Evolutionary conservation across 2,329 filamentous ascomycete species (phyloP).

Genomic region (Ophiocordyceps camponoti-saundersi): DNA sequence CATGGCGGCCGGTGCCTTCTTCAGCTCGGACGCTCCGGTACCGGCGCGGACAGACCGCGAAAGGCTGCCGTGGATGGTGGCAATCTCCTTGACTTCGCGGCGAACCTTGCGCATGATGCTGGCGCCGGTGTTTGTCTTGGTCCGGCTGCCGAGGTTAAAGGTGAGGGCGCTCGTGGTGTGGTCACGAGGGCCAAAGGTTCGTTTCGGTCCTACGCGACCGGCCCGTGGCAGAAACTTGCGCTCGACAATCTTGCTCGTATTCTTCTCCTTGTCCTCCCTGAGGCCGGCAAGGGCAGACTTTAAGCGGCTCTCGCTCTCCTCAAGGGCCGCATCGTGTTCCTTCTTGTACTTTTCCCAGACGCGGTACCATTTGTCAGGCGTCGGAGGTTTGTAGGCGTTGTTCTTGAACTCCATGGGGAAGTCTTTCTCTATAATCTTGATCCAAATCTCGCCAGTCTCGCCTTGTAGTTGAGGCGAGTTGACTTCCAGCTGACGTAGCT

Average conservation of each 20-base stretch:
- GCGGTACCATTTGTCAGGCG: constrained; percentile 58
- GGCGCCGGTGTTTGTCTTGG: constrained; percentile 32
- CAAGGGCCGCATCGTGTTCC: constrained; percentile 38
- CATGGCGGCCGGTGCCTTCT: constrained; percentile 34
- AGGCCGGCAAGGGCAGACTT: constrained; percentile 39
- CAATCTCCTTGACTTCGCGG: constrained; percentile 37
- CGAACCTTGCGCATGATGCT: constrained; percentile 39
- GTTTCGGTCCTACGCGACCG: constrained; percentile 15
- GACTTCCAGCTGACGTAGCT: constrained; percentile 58
- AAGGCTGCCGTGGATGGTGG: constrained; percentile 27
- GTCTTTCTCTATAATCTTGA: constrained; percentile 59
- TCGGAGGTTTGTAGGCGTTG: constrained; percentile 46
- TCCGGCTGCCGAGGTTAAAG: constrained; percentile 31
- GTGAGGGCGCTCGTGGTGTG: constrained; percentile 16
- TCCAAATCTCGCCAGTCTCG: constrained; percentile 59
- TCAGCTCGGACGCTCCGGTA: constrained; percentile 21
- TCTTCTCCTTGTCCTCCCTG: constrained; percentile 37
- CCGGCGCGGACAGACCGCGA: constrained; percentile 13
- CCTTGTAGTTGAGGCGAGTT: constrained; percentile 62
- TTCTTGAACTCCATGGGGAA: constrained; percentile 47
- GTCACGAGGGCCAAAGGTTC: constrained; percentile 12
- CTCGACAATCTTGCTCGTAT: constrained; percentile 39
- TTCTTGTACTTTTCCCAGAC: constrained; percentile 56
- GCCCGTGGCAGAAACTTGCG: constrained; percentile 25
- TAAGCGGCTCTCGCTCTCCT: constrained; percentile 42